Conservation (phyloP, 2,329 filamentous ascomycete species). For the Mariannaea elegans region DNA sequence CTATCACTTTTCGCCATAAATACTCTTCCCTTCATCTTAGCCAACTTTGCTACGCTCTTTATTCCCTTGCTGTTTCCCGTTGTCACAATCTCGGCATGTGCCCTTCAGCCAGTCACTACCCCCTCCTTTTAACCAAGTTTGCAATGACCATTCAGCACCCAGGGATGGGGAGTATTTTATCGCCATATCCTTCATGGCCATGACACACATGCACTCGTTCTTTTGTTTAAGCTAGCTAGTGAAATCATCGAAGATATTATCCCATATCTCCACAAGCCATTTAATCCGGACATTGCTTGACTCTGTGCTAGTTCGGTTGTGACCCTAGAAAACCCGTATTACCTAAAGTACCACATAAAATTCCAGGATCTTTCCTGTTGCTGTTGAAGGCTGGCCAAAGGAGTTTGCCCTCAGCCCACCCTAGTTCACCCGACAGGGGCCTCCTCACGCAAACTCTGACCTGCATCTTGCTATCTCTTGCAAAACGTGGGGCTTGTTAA, state of each 20-base stretch:
- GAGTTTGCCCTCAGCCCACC: background rate
- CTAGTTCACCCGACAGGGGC: background rate
- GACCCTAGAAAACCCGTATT: background rate
- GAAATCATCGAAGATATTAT: background rate
- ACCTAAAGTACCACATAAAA: background rate
- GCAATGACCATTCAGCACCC: too few species aligned
- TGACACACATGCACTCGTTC: background rate
- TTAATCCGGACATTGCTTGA: background rate
- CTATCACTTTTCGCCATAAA: too few species aligned
- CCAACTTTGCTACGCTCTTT: background rate
- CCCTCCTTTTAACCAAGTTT: too few species aligned
- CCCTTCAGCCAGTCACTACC: too few species aligned
- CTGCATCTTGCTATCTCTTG: background rate
- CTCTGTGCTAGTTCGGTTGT: background rate
- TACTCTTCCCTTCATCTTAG: background rate
- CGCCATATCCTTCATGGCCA: background rate
- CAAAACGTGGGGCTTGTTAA: background rate
- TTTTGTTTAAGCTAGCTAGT: background rate
- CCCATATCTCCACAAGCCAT: background rate
- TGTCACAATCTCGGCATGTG: too few species aligned
- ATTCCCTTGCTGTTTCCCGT: too few species aligned
- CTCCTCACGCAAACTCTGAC: background rate
- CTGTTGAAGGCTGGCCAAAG: background rate
- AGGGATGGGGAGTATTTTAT: background rate
- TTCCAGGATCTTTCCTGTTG: background rate